Percentiles rank a stretch among this genome's conserved stretches.
Conservation (phyloP, 768 basidiomycete genomes). For the Leucocoprinus leucothites region DNA sequence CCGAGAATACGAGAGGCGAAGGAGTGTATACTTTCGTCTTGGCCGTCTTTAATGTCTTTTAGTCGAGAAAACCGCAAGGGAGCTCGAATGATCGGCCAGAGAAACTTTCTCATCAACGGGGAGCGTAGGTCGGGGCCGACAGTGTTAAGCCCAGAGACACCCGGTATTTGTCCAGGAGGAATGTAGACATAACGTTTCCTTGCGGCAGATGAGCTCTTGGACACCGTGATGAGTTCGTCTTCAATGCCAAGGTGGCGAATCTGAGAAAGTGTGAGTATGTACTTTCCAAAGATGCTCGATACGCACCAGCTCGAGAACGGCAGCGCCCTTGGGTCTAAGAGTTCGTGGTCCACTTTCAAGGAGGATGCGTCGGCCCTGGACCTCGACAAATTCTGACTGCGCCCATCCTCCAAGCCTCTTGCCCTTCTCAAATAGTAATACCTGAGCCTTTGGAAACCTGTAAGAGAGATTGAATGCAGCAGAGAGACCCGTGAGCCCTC, state of each 20-base stretch:
- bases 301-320: constrained; percentile 78
- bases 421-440: constrained; percentile 70
- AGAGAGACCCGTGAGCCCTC: constrained; percentile 79
- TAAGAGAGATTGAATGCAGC: constrained; percentile 76
- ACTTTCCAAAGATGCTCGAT: neutral
- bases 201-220: constrained; percentile 68
- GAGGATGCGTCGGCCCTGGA: constrained; percentile 41
- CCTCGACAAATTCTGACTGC: constrained; percentile 48
- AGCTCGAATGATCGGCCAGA: constrained; percentile 38
- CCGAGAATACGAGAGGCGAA: constrained; percentile 80
- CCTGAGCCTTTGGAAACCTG: constrained; percentile 51
- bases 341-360: constrained; percentile 89
- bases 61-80: constrained; percentile 52
- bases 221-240: constrained; percentile 60
- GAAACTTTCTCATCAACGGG: constrained; percentile 27
- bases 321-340: constrained; percentile 69
- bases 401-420: constrained; percentile 85
- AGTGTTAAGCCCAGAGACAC: constrained; percentile 48
- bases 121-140: constrained; percentile 33
- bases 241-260: constrained; percentile 70
- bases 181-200: constrained; percentile 72
- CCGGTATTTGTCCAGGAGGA: constrained; percentile 26
- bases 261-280: constrained; percentile 36
- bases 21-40: constrained; percentile 80
- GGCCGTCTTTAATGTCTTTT: constrained; percentile 35